These are phyloP conservation scores for Arctium minus DNA, from an alignment of 129 eudicot species.

Conservation along the genomic window DNA sequence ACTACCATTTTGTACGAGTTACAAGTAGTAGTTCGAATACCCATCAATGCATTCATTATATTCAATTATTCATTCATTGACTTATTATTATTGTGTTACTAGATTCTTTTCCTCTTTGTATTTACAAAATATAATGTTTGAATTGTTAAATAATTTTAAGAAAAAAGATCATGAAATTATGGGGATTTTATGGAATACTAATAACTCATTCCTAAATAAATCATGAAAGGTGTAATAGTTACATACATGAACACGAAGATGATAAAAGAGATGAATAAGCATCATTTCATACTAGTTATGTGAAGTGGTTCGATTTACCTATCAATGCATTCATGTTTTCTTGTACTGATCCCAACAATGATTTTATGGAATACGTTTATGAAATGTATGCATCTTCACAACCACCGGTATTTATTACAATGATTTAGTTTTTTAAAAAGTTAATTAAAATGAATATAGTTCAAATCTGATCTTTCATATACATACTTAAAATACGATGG, in stretches of 20 bases:
- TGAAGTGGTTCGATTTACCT: neutral
- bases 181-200: no score
- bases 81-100: neutral
- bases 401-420: slow-evolving; percentile 16
- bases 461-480: no score
- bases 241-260: neutral
- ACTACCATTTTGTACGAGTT: no score
- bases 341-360: neutral
- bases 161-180: no score
- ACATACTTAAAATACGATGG: neutral
- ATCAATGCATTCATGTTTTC: neutral
- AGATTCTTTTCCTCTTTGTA: no score
- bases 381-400: slow-evolving; percentile 7
- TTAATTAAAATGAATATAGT: neutral
- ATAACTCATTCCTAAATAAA: neutral
- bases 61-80: no score
- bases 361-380: neutral
- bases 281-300: neutral
- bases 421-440: neutral
- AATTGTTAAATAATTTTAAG: no score
- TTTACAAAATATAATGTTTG: neutral
- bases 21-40: no score
- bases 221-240: neutral
- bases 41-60: no score
- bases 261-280: neutral